Conservation (phyloP, 495 filamentous ascomycete genomes). For the Podospora anserina region DNA sequence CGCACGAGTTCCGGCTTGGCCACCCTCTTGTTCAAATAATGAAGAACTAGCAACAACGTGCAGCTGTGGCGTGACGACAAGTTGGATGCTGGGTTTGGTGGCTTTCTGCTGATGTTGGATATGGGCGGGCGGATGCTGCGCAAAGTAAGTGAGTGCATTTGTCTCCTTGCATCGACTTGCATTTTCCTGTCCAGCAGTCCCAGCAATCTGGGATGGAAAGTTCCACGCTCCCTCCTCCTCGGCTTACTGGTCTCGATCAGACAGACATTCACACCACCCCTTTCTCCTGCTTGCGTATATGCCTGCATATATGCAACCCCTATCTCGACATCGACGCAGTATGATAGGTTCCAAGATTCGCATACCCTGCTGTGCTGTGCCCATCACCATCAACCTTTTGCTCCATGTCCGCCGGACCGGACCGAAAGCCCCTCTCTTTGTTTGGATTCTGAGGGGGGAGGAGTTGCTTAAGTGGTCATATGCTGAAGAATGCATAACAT, state of each 20-base stretch:
- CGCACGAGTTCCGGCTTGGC: background rate
- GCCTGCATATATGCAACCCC: background rate
- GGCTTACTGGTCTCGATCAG: background rate
- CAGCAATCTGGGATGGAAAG: constrained; percentile 3
- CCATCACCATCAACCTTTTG: background rate
- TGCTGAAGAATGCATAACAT: background rate
- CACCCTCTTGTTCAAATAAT: background rate
- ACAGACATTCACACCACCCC: background rate
- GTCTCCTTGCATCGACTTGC: background rate
- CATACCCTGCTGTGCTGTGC: background rate
- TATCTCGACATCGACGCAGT: background rate
- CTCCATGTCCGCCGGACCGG: background rate
- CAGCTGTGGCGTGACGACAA: constrained; percentile 7
- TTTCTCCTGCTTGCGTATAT: background rate
- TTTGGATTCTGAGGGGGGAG: background rate
- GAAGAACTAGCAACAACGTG: constrained; percentile 12
- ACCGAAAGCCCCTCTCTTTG: background rate
- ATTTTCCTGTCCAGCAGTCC: background rate
- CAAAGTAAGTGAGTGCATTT: background rate
- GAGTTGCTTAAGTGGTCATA: background rate
- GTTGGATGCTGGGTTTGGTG: background rate
- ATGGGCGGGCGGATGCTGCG: background rate
- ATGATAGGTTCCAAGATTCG: background rate
- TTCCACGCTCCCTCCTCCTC: background rate
- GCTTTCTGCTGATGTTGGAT: constrained; percentile 5